A percentile compares a stretch with the other conserved stretches of the same genome.
phyloP scores from a whole-genome alignment of 2,329 filamentous ascomycete species.

The Alternaria gansuensis region DNA sequence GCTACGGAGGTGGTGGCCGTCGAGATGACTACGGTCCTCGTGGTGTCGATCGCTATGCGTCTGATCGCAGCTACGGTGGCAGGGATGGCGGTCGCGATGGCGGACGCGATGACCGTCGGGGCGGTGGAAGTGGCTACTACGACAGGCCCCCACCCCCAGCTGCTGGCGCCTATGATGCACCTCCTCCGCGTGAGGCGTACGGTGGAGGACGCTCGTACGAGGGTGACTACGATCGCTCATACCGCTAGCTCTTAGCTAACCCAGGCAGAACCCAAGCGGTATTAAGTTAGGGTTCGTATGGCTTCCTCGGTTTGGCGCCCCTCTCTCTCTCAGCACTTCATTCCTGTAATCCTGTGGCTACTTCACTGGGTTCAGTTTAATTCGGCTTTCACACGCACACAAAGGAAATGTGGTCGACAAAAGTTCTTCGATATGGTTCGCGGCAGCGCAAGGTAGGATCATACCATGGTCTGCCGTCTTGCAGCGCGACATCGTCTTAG shows the following conservation, averaged over 20 bases:
- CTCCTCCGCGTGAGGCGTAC: conserved; percentile 52
- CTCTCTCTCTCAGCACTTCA: conserved; percentile 41
- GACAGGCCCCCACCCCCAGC: conserved; percentile 61
- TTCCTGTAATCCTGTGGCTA: conserved; percentile 50
- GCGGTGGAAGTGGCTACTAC: conserved; percentile 65
- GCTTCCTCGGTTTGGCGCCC: conserved; percentile 39
- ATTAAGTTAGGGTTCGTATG: conserved; percentile 45
- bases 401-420: conserved; percentile 52
- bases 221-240: conserved; percentile 59
- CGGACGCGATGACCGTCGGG: conserved; percentile 57
- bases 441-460: conserved; percentile 47
- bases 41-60: conserved; percentile 65
- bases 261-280: conserved; percentile 50
- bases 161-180: conserved; percentile 46
- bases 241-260: conserved; percentile 48
- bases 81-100: conserved; percentile 60
- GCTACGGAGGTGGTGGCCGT: conserved; percentile 65
- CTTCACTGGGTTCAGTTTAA: conserved; percentile 51
- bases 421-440: conserved; percentile 52
- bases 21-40: conserved; percentile 52
- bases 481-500: conserved; percentile 48
- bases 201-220: conserved; percentile 53
- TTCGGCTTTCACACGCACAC: conserved; percentile 46
- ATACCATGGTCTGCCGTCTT: conserved; percentile 47
- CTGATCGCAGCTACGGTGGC: conserved; percentile 65